phyloP scores from a whole-genome alignment of 495 filamentous ascomycete species.

The Daldinia vernicosa region DNA sequence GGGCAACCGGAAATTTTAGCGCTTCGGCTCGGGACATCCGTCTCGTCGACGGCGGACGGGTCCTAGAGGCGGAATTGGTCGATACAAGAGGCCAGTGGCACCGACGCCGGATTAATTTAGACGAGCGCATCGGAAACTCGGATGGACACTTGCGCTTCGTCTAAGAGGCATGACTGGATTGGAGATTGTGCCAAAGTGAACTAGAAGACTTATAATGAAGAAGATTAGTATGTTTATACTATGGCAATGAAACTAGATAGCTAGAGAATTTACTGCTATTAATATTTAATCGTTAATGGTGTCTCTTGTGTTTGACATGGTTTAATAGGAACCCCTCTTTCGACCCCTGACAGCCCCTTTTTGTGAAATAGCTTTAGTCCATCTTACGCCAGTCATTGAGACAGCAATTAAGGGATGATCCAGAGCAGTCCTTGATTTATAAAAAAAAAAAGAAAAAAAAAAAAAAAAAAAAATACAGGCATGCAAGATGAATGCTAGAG shows the following conservation, averaged over 20 bases:
- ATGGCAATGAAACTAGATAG: background rate
- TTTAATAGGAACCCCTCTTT: background rate
- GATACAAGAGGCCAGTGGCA: slow-evolving; percentile 48
- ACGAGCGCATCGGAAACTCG: slow-evolving; percentile 55
- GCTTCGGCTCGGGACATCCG: slow-evolving; percentile 51
- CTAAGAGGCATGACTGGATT: background rate
- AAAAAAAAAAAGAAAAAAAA: too few relatives aligned
- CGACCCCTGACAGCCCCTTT: background rate
- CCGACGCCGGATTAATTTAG: slow-evolving; percentile 48
- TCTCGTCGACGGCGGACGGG: slow-evolving; percentile 50
- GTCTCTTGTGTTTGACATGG: background rate
- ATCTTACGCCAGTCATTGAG: background rate
- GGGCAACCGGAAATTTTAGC: slow-evolving; percentile 49
- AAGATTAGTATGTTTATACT: background rate
- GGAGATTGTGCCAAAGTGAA: background rate
- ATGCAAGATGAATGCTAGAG: too few relatives aligned
- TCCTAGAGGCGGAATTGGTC: slow-evolving; percentile 52
- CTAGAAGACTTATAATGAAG: background rate
- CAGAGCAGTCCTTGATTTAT: background rate
- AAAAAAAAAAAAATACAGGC: background rate
- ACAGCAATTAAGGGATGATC: background rate
- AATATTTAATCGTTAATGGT: background rate
- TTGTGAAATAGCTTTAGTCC: background rate
- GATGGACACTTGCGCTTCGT: slow-evolving; percentile 48
- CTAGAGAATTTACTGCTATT: background rate